These are phyloP conservation scores for Saccharomyces pastorianus DNA, from an alignment of 1,139 yeast species.

Conservation along the genomic window DNA sequence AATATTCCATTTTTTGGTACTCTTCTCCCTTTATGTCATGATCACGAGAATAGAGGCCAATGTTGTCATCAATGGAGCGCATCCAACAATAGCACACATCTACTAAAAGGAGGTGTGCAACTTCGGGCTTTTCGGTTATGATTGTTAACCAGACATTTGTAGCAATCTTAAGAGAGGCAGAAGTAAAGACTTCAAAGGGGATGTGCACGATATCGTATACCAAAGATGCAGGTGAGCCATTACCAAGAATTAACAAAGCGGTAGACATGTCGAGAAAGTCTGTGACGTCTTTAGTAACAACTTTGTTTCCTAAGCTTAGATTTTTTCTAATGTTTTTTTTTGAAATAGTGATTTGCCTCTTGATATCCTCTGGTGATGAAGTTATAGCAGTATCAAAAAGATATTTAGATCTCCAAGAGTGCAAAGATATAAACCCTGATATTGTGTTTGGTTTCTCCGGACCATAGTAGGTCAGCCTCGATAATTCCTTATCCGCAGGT, in stretches of 20 bases:
- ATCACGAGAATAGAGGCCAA: constrained; percentile 60
- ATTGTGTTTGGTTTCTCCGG: constrained; percentile 46
- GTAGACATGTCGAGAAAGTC: constrained; percentile 40
- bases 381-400: constrained; percentile 29
- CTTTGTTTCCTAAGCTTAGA: constrained; percentile 14
- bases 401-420: constrained; percentile 60
- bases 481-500: constrained; percentile 52
- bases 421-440: constrained; percentile 70
- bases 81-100: constrained; percentile 63
- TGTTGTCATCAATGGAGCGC: constrained; percentile 46
- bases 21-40: constrained; percentile 59
- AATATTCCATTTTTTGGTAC: constrained; percentile 73
- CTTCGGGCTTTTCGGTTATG: constrained; percentile 55
- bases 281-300: constrained; percentile 34
- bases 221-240: constrained; percentile 43
- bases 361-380: constrained; percentile 25
- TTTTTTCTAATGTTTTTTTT: constrained; percentile 17
- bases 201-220: constrained; percentile 54
- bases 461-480: constrained; percentile 26
- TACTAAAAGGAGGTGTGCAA: constrained; percentile 53
- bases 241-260: constrained; percentile 42
- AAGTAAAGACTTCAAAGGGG: constrained; percentile 62
- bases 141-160: constrained; percentile 75
- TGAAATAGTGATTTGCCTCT: constrained; percentile 17
- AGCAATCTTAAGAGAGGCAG: constrained; percentile 56